These are phyloP conservation scores for Brettanomyces custersianus DNA, from an alignment of 805 yeast genomes.

Conservation along the genomic window DNA sequence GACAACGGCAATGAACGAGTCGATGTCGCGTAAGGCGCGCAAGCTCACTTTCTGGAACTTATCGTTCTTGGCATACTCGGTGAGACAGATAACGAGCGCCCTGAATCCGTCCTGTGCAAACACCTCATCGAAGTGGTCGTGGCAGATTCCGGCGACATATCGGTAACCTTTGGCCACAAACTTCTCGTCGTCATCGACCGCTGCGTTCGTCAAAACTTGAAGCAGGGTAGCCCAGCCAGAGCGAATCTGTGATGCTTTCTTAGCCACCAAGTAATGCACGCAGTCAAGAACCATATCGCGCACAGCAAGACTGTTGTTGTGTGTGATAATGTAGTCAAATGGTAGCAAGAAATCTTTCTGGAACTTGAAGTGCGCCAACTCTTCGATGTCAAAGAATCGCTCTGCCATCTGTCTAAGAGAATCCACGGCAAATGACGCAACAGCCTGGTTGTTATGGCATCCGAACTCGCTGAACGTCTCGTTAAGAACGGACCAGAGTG, in stretches of 20 bases:
- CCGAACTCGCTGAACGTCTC: slow-evolving; percentile 81
- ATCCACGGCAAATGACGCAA: slow-evolving; percentile 86
- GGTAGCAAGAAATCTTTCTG: slow-evolving; percentile 92
- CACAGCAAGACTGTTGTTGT: slow-evolving; percentile 61
- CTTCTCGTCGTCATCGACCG: slow-evolving; percentile 43
- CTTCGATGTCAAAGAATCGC: slow-evolving; percentile 89
- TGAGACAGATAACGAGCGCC: slow-evolving; percentile 65
- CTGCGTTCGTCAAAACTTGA: slow-evolving; percentile 68
- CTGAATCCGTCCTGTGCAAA: slow-evolving; percentile 59
- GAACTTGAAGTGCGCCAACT: slow-evolving; percentile 89
- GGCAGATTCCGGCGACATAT: slow-evolving; percentile 52
- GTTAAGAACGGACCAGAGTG: slow-evolving; percentile 90
- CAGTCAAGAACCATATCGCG: slow-evolving; percentile 88
- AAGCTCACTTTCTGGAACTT: slow-evolving; percentile 73
- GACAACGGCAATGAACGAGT: slow-evolving; percentile 49
- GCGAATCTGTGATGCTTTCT: slow-evolving; percentile 63
- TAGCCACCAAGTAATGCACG: slow-evolving; percentile 72
- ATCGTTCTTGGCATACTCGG: slow-evolving; percentile 77
- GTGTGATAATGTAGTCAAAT: slow-evolving; percentile 66
- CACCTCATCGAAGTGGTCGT: slow-evolving; percentile 53
- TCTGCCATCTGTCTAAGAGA: slow-evolving; percentile 87
- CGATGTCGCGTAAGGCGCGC: slow-evolving; percentile 70
- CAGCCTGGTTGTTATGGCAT: slow-evolving; percentile 63
- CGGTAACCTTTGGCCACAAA: slow-evolving; percentile 58
- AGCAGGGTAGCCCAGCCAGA: slow-evolving; percentile 95